Evolutionary conservation across 805 yeast species (phyloP).

Genomic region (Kodamaea restingae): DNA sequence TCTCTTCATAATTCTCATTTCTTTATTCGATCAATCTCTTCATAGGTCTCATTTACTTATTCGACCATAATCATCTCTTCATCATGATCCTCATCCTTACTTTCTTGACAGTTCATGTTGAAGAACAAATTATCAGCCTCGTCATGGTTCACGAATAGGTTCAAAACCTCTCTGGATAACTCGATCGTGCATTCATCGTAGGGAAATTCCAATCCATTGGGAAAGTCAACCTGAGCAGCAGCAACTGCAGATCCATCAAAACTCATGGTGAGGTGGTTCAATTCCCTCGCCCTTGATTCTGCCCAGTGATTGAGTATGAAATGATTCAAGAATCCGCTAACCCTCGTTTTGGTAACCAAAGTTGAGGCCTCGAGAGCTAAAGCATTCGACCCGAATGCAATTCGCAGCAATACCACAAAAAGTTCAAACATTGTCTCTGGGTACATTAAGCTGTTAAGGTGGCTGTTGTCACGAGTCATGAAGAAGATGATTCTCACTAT

Average conservation of each 20-base stretch:
- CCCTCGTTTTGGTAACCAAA: constrained; percentile 34
- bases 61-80: constrained; percentile 16
- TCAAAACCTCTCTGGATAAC: constrained; percentile 66
- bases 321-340: constrained; percentile 20
- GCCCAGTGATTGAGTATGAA: constrained; percentile 45
- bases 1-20: too few relatives aligned
- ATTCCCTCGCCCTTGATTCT: constrained; percentile 36
- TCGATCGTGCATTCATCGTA: constrained; percentile 63
- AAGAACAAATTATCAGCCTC: constrained; percentile 73
- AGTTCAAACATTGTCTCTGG: constrained; percentile 44
- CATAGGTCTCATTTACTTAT: too few relatives aligned
- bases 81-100: constrained; percentile 8
- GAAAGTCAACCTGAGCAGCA: constrained; percentile 38
- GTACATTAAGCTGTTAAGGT: constrained; percentile 31
- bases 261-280: constrained; percentile 24
- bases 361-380: constrained; percentile 34
- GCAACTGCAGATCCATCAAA: constrained; percentile 20
- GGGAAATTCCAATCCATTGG: constrained; percentile 60
- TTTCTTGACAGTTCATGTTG: constrained; percentile 51
- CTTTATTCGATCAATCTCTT: too few relatives aligned
- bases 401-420: constrained; percentile 47
- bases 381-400: constrained; percentile 48
- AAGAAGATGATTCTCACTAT: constrained; percentile 38
- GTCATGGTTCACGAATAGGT: constrained; percentile 63
- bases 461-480: constrained; percentile 30